Evolutionary conservation across 1,139 yeast species (phyloP).

Genomic region (Saccharomyces hybrid): DNA sequence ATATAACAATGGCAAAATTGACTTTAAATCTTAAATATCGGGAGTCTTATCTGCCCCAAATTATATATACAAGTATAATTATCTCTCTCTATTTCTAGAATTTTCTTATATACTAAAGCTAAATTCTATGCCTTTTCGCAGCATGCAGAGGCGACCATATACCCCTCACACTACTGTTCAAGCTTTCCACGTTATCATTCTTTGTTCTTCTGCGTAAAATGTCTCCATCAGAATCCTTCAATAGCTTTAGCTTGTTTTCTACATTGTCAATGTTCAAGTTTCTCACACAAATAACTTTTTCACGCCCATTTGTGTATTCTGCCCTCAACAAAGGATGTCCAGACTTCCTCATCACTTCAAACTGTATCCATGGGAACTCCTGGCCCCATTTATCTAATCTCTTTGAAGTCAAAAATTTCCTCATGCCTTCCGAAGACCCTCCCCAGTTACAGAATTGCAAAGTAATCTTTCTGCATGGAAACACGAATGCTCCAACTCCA

Average conservation of each 20-base stretch:
- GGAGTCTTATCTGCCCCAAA: not conserved
- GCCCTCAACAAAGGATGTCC: slow-evolving; percentile 84
- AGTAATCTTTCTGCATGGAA: slow-evolving; percentile 56
- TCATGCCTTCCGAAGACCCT: slow-evolving; percentile 80
- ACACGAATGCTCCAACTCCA: slow-evolving; percentile 72
- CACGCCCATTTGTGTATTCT: slow-evolving; percentile 44
- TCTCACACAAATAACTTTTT: slow-evolving; percentile 55
- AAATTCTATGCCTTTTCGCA: slow-evolving; percentile 59
- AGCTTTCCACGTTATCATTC: slow-evolving; percentile 70
- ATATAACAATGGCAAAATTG: not conserved
- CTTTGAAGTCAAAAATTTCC: slow-evolving; percentile 51
- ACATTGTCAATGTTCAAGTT: slow-evolving; percentile 49
- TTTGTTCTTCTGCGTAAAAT: slow-evolving; percentile 49
- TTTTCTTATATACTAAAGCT: slow-evolving; percentile 12
- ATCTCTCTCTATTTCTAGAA: not conserved
- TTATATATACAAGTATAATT: not conserved
- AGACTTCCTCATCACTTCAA: slow-evolving; percentile 56
- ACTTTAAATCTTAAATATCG: not conserved
- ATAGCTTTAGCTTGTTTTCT: slow-evolving; percentile 45
- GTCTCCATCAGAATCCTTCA: slow-evolving; percentile 54
- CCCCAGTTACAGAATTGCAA: slow-evolving; percentile 90
- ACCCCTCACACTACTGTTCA: slow-evolving; percentile 86
- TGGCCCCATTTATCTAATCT: slow-evolving; percentile 52
- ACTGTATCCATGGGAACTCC: slow-evolving; percentile 57
- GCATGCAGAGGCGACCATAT: slow-evolving; percentile 96